Evolutionary conservation across 441 rosid genomes (phyloP).

Genomic region (Biscutella laevigata): DNA sequence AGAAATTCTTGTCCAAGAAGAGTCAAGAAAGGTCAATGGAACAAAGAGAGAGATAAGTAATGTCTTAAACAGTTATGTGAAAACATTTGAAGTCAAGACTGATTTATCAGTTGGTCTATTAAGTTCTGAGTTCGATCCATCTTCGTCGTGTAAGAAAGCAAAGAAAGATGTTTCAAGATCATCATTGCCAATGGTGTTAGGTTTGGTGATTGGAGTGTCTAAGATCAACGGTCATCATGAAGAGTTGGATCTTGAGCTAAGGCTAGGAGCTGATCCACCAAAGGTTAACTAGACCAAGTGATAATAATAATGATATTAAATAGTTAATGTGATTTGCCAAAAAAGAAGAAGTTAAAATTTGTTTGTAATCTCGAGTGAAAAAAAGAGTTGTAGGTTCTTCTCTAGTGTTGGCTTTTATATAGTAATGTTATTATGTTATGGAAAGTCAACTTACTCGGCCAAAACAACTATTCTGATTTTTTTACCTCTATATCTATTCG

Average conservation of each 20-base stretch:
- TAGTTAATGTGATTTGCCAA: constrained; percentile 19
- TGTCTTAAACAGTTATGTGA: constrained; percentile 18
- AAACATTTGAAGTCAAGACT: constrained; percentile 27
- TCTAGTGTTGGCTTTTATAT: constrained; percentile 27
- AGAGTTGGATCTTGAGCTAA: constrained; percentile 86
- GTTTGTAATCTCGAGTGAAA: constrained; percentile 12
- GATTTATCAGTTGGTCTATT: constrained; percentile 36
- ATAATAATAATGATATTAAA: constrained; percentile 3
- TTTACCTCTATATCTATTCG: no score
- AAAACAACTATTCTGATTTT: background rate
- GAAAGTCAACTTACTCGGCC: constrained; percentile 5
- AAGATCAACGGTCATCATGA: constrained; percentile 34
- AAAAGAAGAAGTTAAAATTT: constrained; percentile 16
- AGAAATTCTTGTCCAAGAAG: constrained; percentile 9
- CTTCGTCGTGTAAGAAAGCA: constrained; percentile 8
- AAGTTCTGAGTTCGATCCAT: constrained; percentile 22
- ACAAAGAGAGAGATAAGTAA: constrained; percentile 22
- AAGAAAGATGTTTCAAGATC: constrained; percentile 24
- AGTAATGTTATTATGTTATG: constrained; percentile 15
- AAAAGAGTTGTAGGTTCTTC: constrained; percentile 12
- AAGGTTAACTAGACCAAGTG: constrained; percentile 24
- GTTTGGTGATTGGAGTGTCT: constrained; percentile 29
- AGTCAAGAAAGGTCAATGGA: constrained; percentile 12
- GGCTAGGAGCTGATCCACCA: constrained; percentile 54
- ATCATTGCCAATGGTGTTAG: constrained; percentile 25